Evolutionary conservation across 2,329 filamentous ascomycete genomes (phyloP).

Genomic region (Fragosphaeria purpurea): DNA sequence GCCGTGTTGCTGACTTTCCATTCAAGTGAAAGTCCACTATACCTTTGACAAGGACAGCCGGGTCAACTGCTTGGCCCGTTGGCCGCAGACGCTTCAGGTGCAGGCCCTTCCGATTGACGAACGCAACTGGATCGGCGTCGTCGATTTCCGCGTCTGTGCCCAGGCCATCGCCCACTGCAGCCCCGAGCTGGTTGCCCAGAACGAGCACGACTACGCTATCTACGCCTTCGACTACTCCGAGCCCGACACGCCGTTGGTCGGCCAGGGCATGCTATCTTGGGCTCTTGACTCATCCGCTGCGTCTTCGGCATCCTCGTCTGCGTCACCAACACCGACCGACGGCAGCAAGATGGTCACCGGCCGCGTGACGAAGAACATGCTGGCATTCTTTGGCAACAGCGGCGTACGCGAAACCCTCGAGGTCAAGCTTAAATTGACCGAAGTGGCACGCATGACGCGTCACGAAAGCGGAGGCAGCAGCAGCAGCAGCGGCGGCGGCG

Average conservation of each 20-base stretch:
- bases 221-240: constrained; percentile 97
- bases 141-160: constrained; percentile 79
- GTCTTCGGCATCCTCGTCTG: constrained; percentile 18
- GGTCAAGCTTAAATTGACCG: constrained; percentile 79
- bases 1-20: neutral
- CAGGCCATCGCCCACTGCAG: constrained; percentile 70
- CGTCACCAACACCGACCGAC: constrained; percentile 35
- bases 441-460: constrained; percentile 51
- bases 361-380: constrained; percentile 74
- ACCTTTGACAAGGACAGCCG: constrained; percentile 86
- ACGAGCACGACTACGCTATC: constrained; percentile 78
- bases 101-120: constrained; percentile 77
- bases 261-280: constrained; percentile 90
- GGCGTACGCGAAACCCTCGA: constrained; percentile 82
- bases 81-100: constrained; percentile 68
- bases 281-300: constrained; percentile 43
- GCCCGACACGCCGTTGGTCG: constrained; percentile 82
- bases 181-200: constrained; percentile 70
- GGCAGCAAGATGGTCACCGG: constrained; percentile 63
- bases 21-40: constrained; percentile 85
- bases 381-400: constrained; percentile 67
- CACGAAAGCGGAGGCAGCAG: constrained; percentile 17
- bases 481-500: neutral
- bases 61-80: constrained; percentile 79
- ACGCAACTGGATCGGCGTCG: constrained; percentile 68